phyloP scores from a whole-genome alignment of 2,329 filamentous ascomycete genomes.

The Pyrenochaeta sp. region DNA sequence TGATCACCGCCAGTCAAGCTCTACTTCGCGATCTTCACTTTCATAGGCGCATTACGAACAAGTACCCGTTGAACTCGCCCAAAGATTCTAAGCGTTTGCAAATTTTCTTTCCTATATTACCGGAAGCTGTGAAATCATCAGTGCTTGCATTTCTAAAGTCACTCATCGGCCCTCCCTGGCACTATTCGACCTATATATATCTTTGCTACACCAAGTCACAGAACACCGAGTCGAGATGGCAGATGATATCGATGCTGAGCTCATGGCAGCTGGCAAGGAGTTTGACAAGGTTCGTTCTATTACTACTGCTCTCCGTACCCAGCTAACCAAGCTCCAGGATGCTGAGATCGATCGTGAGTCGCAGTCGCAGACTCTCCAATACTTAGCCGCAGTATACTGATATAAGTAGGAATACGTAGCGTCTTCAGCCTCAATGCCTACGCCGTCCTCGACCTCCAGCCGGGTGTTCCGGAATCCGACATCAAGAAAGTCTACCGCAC shows the following conservation, averaged over 20 bases:
- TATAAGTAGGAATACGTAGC: conserved; percentile 71
- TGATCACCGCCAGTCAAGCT: background rate
- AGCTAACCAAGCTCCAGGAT: conserved; percentile 66
- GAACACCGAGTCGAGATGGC: conserved; percentile 50
- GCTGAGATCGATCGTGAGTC: conserved; percentile 82
- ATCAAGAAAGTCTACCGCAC: conserved; percentile 95
- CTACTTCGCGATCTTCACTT: background rate
- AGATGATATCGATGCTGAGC: conserved; percentile 70
- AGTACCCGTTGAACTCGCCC: no score
- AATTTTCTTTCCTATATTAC: no score
- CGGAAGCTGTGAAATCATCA: no score
- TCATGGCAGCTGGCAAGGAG: conserved; percentile 87
- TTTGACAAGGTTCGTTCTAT: conserved; percentile 75
- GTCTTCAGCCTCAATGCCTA: conserved; percentile 89
- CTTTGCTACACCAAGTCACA: no score
- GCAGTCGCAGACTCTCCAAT: background rate
- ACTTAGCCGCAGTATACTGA: background rate
- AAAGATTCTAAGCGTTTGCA: no score
- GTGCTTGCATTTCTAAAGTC: no score
- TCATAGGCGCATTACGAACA: background rate
- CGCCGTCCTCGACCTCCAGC: conserved; percentile 92
- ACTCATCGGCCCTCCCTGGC: no score
- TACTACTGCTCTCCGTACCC: background rate
- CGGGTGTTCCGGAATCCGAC: conserved; percentile 92
- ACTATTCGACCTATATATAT: no score